A percentile compares a stretch with the other conserved stretches of the same genome.
Evolutionary conservation across 202 grass and related monocot genomes (phyloP).

Genomic region (Carex arenaria): DNA sequence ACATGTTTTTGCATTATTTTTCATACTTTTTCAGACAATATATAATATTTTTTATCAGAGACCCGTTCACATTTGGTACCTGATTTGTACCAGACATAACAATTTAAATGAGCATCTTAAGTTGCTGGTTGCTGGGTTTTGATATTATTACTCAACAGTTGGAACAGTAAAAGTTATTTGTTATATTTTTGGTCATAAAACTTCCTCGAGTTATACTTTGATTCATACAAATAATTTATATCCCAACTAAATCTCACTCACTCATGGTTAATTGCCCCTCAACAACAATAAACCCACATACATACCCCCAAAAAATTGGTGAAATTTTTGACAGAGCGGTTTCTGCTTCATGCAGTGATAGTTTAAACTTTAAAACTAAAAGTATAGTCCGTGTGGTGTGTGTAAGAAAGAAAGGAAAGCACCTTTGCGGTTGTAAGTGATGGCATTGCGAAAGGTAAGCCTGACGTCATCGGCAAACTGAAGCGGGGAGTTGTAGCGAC

Average conservation of each 20-base stretch:
- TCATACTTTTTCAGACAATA: neutral
- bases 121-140: neutral
- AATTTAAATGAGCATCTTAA: neutral
- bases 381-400: too few relatives aligned
- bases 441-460: slow-evolving; percentile 85
- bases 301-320: neutral
- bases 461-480: slow-evolving; percentile 71
- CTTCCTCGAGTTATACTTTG: neutral
- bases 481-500: slow-evolving; percentile 50
- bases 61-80: neutral
- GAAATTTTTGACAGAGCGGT: too few relatives aligned
- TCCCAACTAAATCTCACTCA: neutral
- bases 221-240: neutral
- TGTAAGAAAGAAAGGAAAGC: slow-evolving; percentile 28
- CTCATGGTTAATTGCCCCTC: neutral
- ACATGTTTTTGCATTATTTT: neutral
- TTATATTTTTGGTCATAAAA: neutral
- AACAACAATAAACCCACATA: neutral
- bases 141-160: neutral
- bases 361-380: too few relatives aligned
- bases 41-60: neutral
- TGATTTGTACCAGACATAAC: neutral
- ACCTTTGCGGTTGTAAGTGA: slow-evolving; percentile 89
- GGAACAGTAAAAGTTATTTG: neutral
- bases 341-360: too few relatives aligned